phyloP scores from a whole-genome alignment of 306 rosid genomes.

The Cicer chorassanicum region DNA sequence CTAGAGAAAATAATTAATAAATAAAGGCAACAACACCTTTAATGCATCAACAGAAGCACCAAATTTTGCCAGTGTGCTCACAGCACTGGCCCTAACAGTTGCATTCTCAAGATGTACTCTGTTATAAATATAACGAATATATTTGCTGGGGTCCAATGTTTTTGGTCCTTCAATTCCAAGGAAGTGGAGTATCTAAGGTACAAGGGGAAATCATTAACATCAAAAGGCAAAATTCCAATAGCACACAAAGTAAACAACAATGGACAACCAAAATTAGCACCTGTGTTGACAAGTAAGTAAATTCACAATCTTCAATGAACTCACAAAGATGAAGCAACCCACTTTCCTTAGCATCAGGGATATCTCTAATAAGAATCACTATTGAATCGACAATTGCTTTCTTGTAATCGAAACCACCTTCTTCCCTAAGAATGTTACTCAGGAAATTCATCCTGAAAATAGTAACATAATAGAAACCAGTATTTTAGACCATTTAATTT shows the following conservation, averaged over 20 bases:
- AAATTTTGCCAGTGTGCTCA: slow-evolving; percentile 97
- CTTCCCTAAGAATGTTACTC: slow-evolving; percentile 97
- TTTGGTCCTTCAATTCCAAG: slow-evolving; percentile 98
- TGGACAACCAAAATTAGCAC: slow-evolving; percentile 61
- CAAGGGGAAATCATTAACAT: slow-evolving; percentile 33
- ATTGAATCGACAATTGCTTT: slow-evolving; percentile 98
- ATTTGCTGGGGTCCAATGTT: slow-evolving; percentile 97
- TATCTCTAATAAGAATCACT: slow-evolving; percentile 94
- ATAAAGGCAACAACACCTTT: slow-evolving; percentile 58
- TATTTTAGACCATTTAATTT: slow-evolving; percentile 33
- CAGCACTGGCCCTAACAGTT: slow-evolving; percentile 96
- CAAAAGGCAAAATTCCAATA: slow-evolving; percentile 22
- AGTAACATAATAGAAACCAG: slow-evolving; percentile 16
- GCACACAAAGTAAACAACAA: slow-evolving; percentile 30
- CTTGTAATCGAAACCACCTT: slow-evolving; percentile 99
- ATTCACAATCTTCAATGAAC: slow-evolving; percentile 98
- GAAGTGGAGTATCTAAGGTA: slow-evolving; percentile 85
- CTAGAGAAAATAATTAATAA: slow-evolving; percentile 30
- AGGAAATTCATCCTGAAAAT: slow-evolving; percentile 90
- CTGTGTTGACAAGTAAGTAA: slow-evolving; percentile 98
- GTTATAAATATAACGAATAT: slow-evolving; percentile 89
- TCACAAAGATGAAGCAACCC: slow-evolving; percentile 99
- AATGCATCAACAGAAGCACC: slow-evolving; percentile 87
- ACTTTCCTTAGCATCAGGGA: slow-evolving; percentile 93
- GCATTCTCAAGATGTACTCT: slow-evolving; percentile 99